Conservation (phyloP, 1,284 basidiomycete genomes). For the Sanghuangporus baumii region DNA sequence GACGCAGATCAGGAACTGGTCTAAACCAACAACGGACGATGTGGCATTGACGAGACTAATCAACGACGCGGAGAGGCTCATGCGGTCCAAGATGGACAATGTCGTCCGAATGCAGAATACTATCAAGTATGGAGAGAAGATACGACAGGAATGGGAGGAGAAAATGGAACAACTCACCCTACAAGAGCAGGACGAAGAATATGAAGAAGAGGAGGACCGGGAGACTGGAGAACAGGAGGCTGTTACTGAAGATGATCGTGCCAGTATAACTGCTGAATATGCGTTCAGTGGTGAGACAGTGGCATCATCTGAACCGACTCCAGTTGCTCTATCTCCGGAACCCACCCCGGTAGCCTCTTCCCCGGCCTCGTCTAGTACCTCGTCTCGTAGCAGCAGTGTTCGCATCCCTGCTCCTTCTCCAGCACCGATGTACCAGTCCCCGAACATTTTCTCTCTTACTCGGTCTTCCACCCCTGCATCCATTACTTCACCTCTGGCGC, state of each 20-base stretch:
- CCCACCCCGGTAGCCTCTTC: slow-evolving; percentile 68
- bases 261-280: slow-evolving; percentile 61
- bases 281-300: slow-evolving; percentile 44
- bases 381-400: slow-evolving; percentile 24
- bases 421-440: slow-evolving; percentile 35
- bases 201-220: slow-evolving; percentile 35
- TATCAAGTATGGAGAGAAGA: slow-evolving; percentile 95
- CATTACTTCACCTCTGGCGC: slow-evolving; percentile 74
- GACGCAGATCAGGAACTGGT: slow-evolving; percentile 77
- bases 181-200: slow-evolving; percentile 48
- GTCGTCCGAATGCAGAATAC: slow-evolving; percentile 97
- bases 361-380: slow-evolving; percentile 39
- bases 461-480: slow-evolving; percentile 81
- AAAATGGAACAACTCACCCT: slow-evolving; percentile 69
- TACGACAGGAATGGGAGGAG: slow-evolving; percentile 96
- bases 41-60: slow-evolving; percentile 77
- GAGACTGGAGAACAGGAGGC: slow-evolving; percentile 33
- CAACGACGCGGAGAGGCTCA: slow-evolving; percentile 82
- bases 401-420: slow-evolving; percentile 26
- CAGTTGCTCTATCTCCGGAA: slow-evolving; percentile 36
- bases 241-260: slow-evolving; percentile 40
- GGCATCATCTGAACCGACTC: slow-evolving; percentile 56
- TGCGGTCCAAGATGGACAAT: slow-evolving; percentile 91
- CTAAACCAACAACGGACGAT: slow-evolving; percentile 81
- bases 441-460: slow-evolving; percentile 50